phyloP scores from a whole-genome alignment of 306 rosid species.

The Fagus crenata region DNA sequence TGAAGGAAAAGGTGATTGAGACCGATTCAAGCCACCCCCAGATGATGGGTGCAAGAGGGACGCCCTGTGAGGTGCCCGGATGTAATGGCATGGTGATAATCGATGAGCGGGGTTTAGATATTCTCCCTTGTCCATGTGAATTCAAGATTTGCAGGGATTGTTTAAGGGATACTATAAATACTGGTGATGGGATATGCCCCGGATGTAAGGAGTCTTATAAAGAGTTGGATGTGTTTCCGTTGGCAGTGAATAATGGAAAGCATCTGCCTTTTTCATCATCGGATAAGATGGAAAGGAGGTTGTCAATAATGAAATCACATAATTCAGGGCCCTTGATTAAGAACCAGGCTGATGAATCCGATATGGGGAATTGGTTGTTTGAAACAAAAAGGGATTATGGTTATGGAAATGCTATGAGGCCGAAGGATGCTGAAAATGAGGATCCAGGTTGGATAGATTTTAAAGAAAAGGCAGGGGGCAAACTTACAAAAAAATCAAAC shows the following conservation, averaged over 20 bases:
- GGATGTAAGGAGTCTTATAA: slow-evolving; percentile 54
- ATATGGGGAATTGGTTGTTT: slow-evolving; percentile 58
- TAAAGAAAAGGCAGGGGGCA: slow-evolving; percentile 57
- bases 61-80: slow-evolving; percentile 53
- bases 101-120: slow-evolving; percentile 64
- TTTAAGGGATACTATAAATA: slow-evolving; percentile 47
- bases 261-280: slow-evolving; percentile 33
- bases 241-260: slow-evolving; percentile 17
- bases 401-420: slow-evolving; percentile 80
- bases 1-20: slow-evolving; percentile 63
- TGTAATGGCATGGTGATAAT: slow-evolving; percentile 60
- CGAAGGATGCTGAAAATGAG: slow-evolving; percentile 44
- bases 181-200: slow-evolving; percentile 59
- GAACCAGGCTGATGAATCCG: slow-evolving; percentile 51
- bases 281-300: slow-evolving; percentile 53
- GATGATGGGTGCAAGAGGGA: slow-evolving; percentile 64
- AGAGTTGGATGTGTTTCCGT: slow-evolving; percentile 30
- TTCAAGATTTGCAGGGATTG: slow-evolving; percentile 71
- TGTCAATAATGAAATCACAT: slow-evolving; percentile 48
- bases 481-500: slow-evolving; percentile 55
- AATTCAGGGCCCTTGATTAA: slow-evolving; percentile 40
- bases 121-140: slow-evolving; percentile 61
- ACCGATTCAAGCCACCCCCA: slow-evolving; percentile 66
- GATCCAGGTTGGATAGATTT: slow-evolving; percentile 52
- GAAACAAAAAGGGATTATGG: slow-evolving; percentile 74